Evolutionary conservation across 192 early-diverging fungal genomes (phyloP).

Genomic region (Coemansia sp.): DNA sequence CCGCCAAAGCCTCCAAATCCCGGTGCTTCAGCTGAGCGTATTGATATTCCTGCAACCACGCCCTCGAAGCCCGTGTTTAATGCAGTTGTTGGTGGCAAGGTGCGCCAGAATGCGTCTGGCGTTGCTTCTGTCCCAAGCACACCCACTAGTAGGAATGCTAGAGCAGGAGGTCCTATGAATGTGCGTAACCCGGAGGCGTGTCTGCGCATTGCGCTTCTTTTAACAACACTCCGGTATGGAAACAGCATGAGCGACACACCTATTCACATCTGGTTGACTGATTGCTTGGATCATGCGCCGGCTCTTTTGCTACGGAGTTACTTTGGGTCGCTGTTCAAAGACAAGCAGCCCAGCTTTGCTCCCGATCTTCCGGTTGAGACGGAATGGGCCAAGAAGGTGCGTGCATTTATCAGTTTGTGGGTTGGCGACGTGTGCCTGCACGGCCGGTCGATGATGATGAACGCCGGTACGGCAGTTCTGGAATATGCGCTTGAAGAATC

Average conservation of each 20-base stretch:
- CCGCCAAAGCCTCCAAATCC: background rate
- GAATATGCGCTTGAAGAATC: slow-evolving; percentile 8
- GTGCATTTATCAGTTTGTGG: slow-evolving; percentile 20
- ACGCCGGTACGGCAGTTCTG: slow-evolving; percentile 1
- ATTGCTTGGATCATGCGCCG: slow-evolving; percentile 30
- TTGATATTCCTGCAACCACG: background rate
- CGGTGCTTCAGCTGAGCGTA: background rate
- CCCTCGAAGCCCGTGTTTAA: slow-evolving; percentile 28
- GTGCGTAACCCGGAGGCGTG: slow-evolving; percentile 25
- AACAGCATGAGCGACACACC: slow-evolving; percentile 37
- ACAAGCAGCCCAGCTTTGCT: slow-evolving; percentile 17
- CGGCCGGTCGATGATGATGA: slow-evolving; percentile 3
- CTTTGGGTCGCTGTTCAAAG: slow-evolving; percentile 14
- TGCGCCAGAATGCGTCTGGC: slow-evolving; percentile 6
- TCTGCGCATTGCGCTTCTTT: slow-evolving; percentile 25
- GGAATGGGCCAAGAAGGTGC: slow-evolving; percentile 26
- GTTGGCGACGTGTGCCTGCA: slow-evolving; percentile 10
- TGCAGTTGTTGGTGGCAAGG: slow-evolving; percentile 37
- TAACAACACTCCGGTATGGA: slow-evolving; percentile 36
- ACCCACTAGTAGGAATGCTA: no score
- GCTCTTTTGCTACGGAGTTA: slow-evolving; percentile 9
- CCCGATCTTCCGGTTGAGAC: slow-evolving; percentile 27
- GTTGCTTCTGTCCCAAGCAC: no score
- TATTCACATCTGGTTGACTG: slow-evolving; percentile 44
- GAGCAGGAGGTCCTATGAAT: background rate